Percentiles rank a stretch among this genome's conserved stretches.
Evolutionary conservation across 441 rosid species (phyloP).

Genomic region (Lepidium campestre): DNA sequence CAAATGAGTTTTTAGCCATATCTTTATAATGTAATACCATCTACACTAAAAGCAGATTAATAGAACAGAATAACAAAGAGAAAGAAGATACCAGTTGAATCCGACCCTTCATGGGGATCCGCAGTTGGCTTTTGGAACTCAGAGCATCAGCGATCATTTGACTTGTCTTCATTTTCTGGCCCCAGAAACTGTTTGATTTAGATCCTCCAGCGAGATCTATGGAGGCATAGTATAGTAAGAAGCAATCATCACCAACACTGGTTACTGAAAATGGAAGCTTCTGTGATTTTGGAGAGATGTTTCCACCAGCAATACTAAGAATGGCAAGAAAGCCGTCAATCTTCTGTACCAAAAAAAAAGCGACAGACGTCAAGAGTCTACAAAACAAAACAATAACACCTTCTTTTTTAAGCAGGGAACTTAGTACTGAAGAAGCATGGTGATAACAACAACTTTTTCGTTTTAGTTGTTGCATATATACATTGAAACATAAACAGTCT

Average conservation of each 20-base stretch:
- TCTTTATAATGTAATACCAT: not conserved
- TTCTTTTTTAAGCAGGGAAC: not conserved
- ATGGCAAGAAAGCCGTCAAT: slow-evolving; percentile 95
- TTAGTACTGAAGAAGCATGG: not conserved
- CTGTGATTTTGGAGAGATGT: slow-evolving; percentile 79
- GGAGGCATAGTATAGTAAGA: slow-evolving; percentile 73
- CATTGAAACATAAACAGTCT: not conserved
- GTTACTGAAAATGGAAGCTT: slow-evolving; percentile 91
- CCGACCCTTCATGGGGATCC: slow-evolving; percentile 94
- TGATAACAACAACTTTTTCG: not conserved
- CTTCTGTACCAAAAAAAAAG: slow-evolving; percentile 37
- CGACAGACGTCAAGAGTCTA: slow-evolving; percentile 7
- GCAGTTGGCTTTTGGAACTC: slow-evolving; percentile 56
- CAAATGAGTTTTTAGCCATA: not conserved
- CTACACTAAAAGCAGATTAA: not conserved
- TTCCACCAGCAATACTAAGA: slow-evolving; percentile 83
- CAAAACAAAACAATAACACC: not conserved
- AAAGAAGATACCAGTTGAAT: slow-evolving; percentile 66
- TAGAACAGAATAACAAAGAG: slow-evolving; percentile 1
- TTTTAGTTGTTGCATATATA: not conserved
- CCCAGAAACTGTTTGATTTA: slow-evolving; percentile 43
- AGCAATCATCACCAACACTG: slow-evolving; percentile 85
- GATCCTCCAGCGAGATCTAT: slow-evolving; percentile 70
- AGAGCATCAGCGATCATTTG: slow-evolving; percentile 51
- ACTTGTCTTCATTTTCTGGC: slow-evolving; percentile 50